phyloP scores from a whole-genome alignment of 2,329 filamentous ascomycete species.

The Claviceps capensis region DNA sequence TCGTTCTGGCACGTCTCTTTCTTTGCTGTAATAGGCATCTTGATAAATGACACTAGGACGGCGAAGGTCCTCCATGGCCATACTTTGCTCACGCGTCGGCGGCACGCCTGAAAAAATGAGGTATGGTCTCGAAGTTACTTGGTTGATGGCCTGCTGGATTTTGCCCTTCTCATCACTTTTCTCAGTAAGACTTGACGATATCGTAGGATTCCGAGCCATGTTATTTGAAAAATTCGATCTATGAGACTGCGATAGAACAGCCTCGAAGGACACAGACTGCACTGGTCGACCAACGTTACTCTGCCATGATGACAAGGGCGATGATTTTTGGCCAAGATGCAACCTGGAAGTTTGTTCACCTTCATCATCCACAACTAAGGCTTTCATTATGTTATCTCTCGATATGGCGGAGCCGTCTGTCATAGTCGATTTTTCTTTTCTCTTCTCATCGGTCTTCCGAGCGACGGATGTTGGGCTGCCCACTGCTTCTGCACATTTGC shows the following conservation, averaged over 20 bases:
- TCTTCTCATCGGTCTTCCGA: not conserved
- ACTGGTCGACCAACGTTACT: conserved; percentile 20
- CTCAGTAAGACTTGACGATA: not conserved
- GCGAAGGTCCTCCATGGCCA: conserved; percentile 12
- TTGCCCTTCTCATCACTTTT: conserved; percentile 2
- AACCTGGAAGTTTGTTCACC: not conserved
- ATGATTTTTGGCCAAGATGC: not conserved
- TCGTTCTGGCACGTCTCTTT: conserved; percentile 67
- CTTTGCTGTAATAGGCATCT: conserved; percentile 73
- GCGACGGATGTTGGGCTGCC: not conserved
- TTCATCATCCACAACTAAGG: not conserved
- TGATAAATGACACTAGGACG: conserved; percentile 64
- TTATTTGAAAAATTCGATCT: not conserved
- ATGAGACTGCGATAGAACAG: not conserved
- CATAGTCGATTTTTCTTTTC: not conserved
- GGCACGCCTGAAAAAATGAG: conserved; percentile 17
- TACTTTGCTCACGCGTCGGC: conserved; percentile 10
- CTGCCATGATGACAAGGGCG: conserved; percentile 25
- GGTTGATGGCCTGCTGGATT: conserved; percentile 1
- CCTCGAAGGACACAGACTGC: not conserved
- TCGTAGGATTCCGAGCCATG: not conserved
- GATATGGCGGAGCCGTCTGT: not conserved
- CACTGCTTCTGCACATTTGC: not conserved
- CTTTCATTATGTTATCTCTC: not conserved
- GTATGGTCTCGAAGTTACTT: conserved; percentile 1